Percentiles rank a stretch among this genome's conserved stretches.
phyloP scores from a whole-genome alignment of 345 rosid genomes.

The Rhodomyrtus tomentosa region DNA sequence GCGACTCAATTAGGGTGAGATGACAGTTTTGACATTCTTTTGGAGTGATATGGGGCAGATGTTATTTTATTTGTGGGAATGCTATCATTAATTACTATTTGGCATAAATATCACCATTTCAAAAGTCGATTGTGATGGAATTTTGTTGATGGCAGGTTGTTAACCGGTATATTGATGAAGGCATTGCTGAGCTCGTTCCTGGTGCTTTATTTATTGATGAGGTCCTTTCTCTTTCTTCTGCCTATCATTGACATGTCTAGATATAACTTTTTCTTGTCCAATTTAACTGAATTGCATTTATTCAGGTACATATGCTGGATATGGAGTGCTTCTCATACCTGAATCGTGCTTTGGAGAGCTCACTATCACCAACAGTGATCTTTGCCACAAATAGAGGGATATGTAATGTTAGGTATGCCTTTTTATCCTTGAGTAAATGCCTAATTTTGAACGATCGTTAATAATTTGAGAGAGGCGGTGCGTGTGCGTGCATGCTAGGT shows the following conservation, averaged over 20 bases:
- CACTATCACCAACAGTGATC: constrained; percentile 87
- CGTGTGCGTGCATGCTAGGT: fast-evolving
- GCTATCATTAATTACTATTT: not conserved
- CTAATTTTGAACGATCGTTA: not conserved
- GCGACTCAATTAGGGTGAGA: not conserved
- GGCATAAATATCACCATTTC: not conserved
- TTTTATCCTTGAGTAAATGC: not conserved
- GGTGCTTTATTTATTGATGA: constrained; percentile 98
- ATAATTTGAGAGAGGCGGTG: not conserved
- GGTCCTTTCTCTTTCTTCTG: constrained; percentile 29
- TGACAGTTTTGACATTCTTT: not conserved
- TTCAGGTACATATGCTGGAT: constrained; percentile 96
- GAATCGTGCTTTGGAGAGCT: constrained; percentile 97
- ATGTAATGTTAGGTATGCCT: constrained; percentile 76
- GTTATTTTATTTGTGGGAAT: not conserved
- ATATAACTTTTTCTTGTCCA: not conserved
- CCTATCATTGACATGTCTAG: not conserved
- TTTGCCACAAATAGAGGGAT: constrained; percentile 98
- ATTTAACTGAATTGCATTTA: constrained; percentile 1
- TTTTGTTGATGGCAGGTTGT: constrained; percentile 56
- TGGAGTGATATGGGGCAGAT: not conserved
- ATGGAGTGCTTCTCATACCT: constrained; percentile 97
- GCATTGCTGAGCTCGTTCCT: constrained; percentile 95
- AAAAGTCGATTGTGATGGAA: not conserved
- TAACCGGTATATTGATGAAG: constrained; percentile 90